These are phyloP conservation scores for Castanea sativa DNA, from an alignment of 306 rosid species.

Conservation along the genomic window DNA sequence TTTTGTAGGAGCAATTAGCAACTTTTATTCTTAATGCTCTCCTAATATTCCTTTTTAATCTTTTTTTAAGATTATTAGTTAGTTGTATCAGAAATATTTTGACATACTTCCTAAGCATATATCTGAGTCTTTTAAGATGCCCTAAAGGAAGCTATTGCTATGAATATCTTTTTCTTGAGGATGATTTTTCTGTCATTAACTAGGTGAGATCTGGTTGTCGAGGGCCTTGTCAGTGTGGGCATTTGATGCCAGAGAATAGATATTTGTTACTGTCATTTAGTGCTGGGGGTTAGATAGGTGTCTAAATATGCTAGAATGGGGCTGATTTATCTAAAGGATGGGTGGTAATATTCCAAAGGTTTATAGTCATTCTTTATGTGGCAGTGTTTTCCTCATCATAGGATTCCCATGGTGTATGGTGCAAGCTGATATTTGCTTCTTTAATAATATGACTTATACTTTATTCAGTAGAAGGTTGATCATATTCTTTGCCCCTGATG, in stretches of 20 bases:
- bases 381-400: not conserved
- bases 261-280: not conserved
- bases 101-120: not conserved
- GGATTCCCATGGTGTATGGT: not conserved
- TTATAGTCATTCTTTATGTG: not conserved
- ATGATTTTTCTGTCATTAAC: not conserved
- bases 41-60: not conserved
- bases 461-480: not conserved
- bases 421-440: not conserved
- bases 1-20: not conserved
- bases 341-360: not conserved
- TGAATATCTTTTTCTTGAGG: not conserved
- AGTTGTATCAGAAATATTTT: not conserved
- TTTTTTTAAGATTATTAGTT: not conserved
- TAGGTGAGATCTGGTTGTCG: not conserved
- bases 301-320: not conserved
- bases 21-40: not conserved
- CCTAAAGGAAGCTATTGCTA: not conserved
- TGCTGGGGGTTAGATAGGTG: not conserved
- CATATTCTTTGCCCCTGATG: not conserved
- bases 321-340: not conserved
- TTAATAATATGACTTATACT: not conserved
- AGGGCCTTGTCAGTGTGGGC: not conserved
- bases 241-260: not conserved
- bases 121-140: not conserved